Base-by-base conservation (phyloP, 345 rosid genomes). In the Ceriops tagal region DNA sequence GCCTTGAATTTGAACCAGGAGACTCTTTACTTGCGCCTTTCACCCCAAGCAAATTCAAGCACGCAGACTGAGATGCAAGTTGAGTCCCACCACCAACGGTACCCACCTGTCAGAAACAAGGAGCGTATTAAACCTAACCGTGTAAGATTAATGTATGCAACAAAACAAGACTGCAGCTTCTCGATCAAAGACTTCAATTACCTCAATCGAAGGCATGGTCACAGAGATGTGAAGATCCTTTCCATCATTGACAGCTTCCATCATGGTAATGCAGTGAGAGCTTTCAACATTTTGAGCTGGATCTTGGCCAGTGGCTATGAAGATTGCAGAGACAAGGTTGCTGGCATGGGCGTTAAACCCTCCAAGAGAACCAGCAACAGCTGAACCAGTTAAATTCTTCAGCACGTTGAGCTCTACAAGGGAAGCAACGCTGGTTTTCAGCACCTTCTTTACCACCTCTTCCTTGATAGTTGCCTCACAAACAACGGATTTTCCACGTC, bases 11-110 rank as follows among this genome's bases (percentile, higher is more conserved):
- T 65, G 88, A 79, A 49, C 97, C 97, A 2, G 97, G 87, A 5
- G 82, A 65, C 69, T 87, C 96, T 67, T 32, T 76, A 75, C 74
- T 87, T 18, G 97, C 87, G 30, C 92, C 97, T 81, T 87, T 91
- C 10, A 89, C 90, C 13, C 97, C 92, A 0, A 91, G 88, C 47
- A 91, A 62, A 71, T 89, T 91, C 73, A 91, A 75, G 77, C 97
- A 91, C 2, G 96, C 97, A 13, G 97, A 87, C 74, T 91, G 97
- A 4, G 97, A 86, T 59, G 92, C 91, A 1, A 91, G 91, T 65
- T 91, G 97, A 53, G 97, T 91, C 53, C 97, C 97, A 5, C 97
- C 97, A 64, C 97, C 97, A 13, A 91, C 88, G 21, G 97, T 89
- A 10, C 97, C 96, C 72, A 91, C 96, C 96, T 88, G 77, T 30